A percentile compares a stretch with the other conserved stretches of the same genome.
Evolutionary conservation across 305 asterid genomes (phyloP).

Genomic region (Fraxinus albicans): DNA sequence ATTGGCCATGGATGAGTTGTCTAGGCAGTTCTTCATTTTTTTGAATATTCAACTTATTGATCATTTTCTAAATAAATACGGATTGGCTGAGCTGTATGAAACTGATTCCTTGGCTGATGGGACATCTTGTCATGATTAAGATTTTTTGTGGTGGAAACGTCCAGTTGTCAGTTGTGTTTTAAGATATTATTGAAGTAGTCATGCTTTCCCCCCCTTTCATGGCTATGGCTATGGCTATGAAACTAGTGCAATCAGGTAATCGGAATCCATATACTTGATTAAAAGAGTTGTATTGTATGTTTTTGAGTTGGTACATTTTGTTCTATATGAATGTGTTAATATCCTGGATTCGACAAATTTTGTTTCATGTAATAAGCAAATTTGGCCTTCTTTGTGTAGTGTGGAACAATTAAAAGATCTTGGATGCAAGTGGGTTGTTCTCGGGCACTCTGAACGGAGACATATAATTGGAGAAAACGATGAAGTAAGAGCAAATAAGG

Average conservation of each 20-base stretch:
- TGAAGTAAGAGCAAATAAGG: slow-evolving; percentile 47
- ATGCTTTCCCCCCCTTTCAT: background rate
- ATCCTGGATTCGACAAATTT: background rate
- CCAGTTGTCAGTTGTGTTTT: background rate
- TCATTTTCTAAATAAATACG: background rate
- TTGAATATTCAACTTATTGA: background rate
- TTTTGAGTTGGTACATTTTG: background rate
- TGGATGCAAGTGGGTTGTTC: slow-evolving; percentile 93
- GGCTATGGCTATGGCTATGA: too few relatives aligned
- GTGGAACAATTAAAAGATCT: slow-evolving; percentile 86
- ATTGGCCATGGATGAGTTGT: background rate
- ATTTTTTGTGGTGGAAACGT: background rate
- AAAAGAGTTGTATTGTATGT: background rate
- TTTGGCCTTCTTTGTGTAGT: slow-evolving; percentile 33
- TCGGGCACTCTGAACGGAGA: slow-evolving; percentile 91
- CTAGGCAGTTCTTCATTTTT: background rate
- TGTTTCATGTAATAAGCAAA: background rate
- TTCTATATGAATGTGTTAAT: background rate
- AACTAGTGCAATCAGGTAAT: too few relatives aligned
- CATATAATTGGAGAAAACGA: slow-evolving; percentile 82
- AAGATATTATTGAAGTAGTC: background rate
- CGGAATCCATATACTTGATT: too few relatives aligned
- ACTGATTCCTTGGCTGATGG: background rate
- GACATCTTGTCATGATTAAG: background rate
- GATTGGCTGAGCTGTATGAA: background rate